These are phyloP conservation scores for Myriosclerotinia duriaeana DNA, from an alignment of 2,329 filamentous ascomycete species.

Conservation along the genomic window DNA sequence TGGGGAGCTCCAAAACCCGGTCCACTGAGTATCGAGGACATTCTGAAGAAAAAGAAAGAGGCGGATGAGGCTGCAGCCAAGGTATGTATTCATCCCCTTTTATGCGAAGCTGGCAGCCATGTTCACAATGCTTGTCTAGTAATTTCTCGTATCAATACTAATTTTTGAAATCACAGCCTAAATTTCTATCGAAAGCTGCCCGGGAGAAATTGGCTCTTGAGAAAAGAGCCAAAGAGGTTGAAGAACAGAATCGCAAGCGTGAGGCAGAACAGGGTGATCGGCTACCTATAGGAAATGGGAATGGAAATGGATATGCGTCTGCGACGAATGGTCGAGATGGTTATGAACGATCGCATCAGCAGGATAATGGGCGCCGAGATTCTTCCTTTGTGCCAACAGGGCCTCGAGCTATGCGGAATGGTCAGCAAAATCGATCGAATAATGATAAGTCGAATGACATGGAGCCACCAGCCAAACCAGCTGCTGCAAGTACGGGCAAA, in stretches of 20 bases:
- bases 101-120: conserved; percentile 30
- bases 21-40: conserved; percentile 80
- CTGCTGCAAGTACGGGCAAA: conserved; percentile 34
- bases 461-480: conserved; percentile 30
- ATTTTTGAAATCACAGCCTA: conserved; percentile 54
- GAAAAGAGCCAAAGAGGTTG: conserved; percentile 70
- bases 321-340: conserved; percentile 32
- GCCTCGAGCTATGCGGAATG: conserved; percentile 63
- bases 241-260: conserved; percentile 56
- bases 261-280: conserved; percentile 37
- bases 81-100: conserved; percentile 43
- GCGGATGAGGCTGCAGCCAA: conserved; percentile 81
- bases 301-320: conserved; percentile 6
- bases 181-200: conserved; percentile 81
- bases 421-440: conserved; percentile 26
- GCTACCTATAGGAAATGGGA: conserved; percentile 31
- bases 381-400: conserved; percentile 61
- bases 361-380: conserved; percentile 35
- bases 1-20: conserved; percentile 47
- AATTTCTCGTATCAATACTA: conserved; percentile 31
- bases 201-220: conserved; percentile 78
- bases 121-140: conserved; percentile 39
- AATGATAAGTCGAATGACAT: conserved; percentile 28
- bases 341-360: conserved; percentile 30
- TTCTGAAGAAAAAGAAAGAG: conserved; percentile 81